Evolutionary conservation across 331 rosid genomes (phyloP).

Genomic region (Malus hybrid): DNA sequence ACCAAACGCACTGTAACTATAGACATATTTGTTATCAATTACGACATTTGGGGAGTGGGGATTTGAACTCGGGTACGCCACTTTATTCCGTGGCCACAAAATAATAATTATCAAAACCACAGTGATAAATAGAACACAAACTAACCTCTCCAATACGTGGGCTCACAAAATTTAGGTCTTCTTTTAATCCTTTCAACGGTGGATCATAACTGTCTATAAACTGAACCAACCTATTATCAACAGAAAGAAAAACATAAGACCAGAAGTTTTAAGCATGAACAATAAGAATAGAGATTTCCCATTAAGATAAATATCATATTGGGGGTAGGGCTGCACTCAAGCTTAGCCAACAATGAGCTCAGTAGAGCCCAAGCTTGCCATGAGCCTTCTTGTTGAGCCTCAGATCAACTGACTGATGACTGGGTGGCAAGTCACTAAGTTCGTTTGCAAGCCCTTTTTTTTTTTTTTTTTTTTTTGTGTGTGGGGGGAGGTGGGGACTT

Average conservation of each 20-base stretch:
- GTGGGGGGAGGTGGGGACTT: not conserved
- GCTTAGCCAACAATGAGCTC: not conserved
- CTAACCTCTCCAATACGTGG: slow-evolving; percentile 99
- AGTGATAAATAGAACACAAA: slow-evolving; percentile 17
- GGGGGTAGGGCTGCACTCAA: not conserved
- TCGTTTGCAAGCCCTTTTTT: not conserved
- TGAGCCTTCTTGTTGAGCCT: not conserved
- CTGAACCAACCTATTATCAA: slow-evolving; percentile 69
- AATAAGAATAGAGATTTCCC: not conserved
- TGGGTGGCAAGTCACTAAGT: not conserved
- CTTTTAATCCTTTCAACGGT: slow-evolving; percentile 88
- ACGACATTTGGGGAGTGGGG: not conserved
- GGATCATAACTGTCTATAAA: slow-evolving; percentile 94
- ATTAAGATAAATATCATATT: not conserved
- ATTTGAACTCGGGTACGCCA: not conserved
- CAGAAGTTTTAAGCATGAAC: slow-evolving; percentile 2
- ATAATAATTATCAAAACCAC: not conserved
- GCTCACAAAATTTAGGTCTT: slow-evolving; percentile 94
- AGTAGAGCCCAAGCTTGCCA: not conserved
- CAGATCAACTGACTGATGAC: not conserved
- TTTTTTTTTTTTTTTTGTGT: too few species aligned
- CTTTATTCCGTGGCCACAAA: not conserved
- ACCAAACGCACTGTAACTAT: too few species aligned
- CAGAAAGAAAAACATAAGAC: slow-evolving; percentile 14
- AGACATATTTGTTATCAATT: not conserved